Base-by-base conservation (phyloP, 331 rosid genomes). In the Acacia concinna region DNA sequence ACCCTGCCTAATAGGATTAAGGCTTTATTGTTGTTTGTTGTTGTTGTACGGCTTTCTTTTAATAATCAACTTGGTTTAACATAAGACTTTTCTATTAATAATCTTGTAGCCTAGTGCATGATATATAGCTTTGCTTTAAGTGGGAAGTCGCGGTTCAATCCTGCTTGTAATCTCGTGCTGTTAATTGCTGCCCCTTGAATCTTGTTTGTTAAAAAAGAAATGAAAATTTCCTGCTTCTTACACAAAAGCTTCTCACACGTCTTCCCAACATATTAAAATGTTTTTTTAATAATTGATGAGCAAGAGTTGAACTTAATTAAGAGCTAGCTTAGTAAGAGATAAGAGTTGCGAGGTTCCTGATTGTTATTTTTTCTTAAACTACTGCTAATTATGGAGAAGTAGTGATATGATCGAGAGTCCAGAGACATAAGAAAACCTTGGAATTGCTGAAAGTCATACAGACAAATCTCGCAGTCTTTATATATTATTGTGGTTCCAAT, bases 371-470 rank as follows among this genome's bases (percentile, higher is more conserved):
- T 63, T 63, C 43, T 17, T 15, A 31, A 32, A 15, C 43, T 7
- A 15, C 23, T 15, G 23, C 23, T 17, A 63, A 31, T 63, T 15
- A 63, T 63, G 31, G 31, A 56, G 63, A 3, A 56, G 17, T 3
- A 10, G 14, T 23, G 31, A 23, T 56, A 23, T 23, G 18, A 14
- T 8, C 54, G 46, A 31, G 54, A 82, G 70, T 38, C 71, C 46
- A 28, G 18, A 30, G 23, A 32, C 74, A 59, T 69, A 25, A 43
- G 15, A 43, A 43, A 69, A 76, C 73, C 73, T 76, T 43, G 75
- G 68, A 75, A 49, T 40, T 79, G 81, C 63, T 40, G 73, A 71
- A 76, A 64, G 76, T 69, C 17, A 60, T 74, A 62, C 15, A 57
- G 32, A 25, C 27, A 51, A 51, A 25, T 74, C 54, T 69, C 17